phyloP scores from a whole-genome alignment of 2,329 filamentous ascomycete species.

The Capronia americana region DNA sequence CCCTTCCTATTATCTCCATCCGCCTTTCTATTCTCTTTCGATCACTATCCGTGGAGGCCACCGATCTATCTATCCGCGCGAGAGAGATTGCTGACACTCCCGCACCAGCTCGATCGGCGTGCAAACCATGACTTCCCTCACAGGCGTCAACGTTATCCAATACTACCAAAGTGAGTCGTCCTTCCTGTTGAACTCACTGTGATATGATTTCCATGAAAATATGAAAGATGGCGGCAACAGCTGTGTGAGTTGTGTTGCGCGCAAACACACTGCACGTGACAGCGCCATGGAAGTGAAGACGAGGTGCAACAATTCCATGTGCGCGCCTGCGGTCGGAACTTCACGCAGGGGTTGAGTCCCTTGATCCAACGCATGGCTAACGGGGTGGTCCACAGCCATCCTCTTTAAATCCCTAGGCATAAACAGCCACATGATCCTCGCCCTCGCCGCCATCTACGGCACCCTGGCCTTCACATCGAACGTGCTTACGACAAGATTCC shows the following conservation, averaged over 20 bases:
- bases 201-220: too few species aligned
- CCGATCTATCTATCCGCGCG: not conserved
- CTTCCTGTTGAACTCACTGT: too few species aligned
- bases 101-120: constrained; percentile 63
- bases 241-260: too few species aligned
- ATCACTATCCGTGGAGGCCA: not conserved
- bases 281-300: too few species aligned
- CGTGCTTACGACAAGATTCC: constrained; percentile 57
- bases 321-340: too few species aligned
- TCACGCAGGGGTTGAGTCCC: not conserved
- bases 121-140: constrained; percentile 82
- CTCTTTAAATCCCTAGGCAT: constrained; percentile 68
- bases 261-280: too few species aligned
- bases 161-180: constrained; percentile 67
- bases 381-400: constrained; percentile 64
- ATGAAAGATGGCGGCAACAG: too few species aligned
- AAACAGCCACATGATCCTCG: constrained; percentile 54
- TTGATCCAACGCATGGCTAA: not conserved
- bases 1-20: not conserved
- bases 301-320: too few species aligned
- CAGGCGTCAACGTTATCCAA: constrained; percentile 92
- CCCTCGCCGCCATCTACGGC: constrained; percentile 85
- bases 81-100: constrained; percentile 47
- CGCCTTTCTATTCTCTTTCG: too few species aligned
- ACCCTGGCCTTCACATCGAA: constrained; percentile 92